Evolutionary conservation across 1,139 yeast genomes (phyloP), one percentile per base, ranked within the genome.

Genomic region (Arxiozyma slooffiae): DNA sequence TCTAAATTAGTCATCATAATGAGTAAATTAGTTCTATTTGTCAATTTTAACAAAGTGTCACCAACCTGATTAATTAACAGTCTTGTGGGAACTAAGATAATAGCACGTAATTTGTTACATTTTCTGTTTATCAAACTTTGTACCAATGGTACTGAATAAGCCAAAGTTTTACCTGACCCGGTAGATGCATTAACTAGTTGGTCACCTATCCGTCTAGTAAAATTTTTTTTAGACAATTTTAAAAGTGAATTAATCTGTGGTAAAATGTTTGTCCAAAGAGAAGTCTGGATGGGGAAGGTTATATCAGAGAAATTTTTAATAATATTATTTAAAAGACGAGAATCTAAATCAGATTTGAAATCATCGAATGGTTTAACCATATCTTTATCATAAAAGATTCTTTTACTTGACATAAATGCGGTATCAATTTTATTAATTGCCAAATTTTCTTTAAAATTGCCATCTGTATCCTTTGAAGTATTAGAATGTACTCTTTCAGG

Each of bases 131-230:
- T 71, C 49, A 92, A 71, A 4, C 79, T 72, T 55, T 89, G 89
- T 2, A 94, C 74, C 11, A 92, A 77, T 1, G 98, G 98, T 3
- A 92, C 75, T 53, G 81, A 76, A 64, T 92, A 92, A 8, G 97
- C 95, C 49, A 94, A 71, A 0, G 99, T 92, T 65, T 92, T 92
- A 61, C 99, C 99, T 0, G 96, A 85, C 48, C 99, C 99, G 0
- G 99, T 92, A 5, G 95, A 81, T 1, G 98, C 96, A 66, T 92
- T 90, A 5, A 92, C 96, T 47, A 92, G 71, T 18, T 89, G 69
- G 65, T 92, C 96, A 21, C 92, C 90, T 53, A 66, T 55, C 46
- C 66, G 59, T 48, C 62, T 59, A 60, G 73, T 51, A 71, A 72
- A 55, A 71, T 81, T 53, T 41, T 57, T 59, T 49, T 59, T 65